Evolutionary conservation across 2,329 filamentous ascomycete genomes (phyloP), one percentile per base, ranked within the genome.

Genomic region (Trichoderma semiorbis): DNA sequence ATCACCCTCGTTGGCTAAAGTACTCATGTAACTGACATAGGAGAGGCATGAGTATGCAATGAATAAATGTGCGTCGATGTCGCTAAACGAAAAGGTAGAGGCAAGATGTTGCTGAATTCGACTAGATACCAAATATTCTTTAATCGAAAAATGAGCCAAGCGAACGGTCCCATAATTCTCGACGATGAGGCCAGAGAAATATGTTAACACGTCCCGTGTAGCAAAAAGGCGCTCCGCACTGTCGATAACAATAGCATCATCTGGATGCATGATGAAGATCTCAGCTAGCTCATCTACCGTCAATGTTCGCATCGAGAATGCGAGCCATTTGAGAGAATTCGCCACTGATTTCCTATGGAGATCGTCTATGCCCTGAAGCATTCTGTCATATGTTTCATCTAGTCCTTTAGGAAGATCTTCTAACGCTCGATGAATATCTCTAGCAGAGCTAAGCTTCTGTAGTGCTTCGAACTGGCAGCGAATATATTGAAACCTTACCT

Each of bases 81-180:
- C 70, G 21, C 26, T 26, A 21, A 73, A 53, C 4, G 53, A 39
- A 21, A 73, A 73, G 24, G 18, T 10, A 0, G 21, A 7, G 5
- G 60, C 61, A 10, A 53, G 34, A 4, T 47, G 14, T 7, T 62
- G 11, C 26, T 16, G 3, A 7, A 73, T 72, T 8, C 61, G 60
- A 16, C 36, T 39, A n/a, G 64, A 73, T 10, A 32, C 36, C 55
- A 72, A 24, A n/a, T 73, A 72, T 36, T 72, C 72, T 28, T 73
- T 72, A 6, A 73, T 53, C 3, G 72, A 73, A 32, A 66, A 67
- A 12, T 73, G 72, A 12, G 70, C 70, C 24, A 72, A 30, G 24
- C 72, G 70, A 28, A 73, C 60, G 18, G 7, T 18, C 24, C 1
- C 5, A 1, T 2, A 1, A n/a, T 8, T n/a, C 8, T 30, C 55